Base-by-base conservation (phyloP, 352 stramenopile genomes). In the Halophytophthora polymorphica region DNA sequence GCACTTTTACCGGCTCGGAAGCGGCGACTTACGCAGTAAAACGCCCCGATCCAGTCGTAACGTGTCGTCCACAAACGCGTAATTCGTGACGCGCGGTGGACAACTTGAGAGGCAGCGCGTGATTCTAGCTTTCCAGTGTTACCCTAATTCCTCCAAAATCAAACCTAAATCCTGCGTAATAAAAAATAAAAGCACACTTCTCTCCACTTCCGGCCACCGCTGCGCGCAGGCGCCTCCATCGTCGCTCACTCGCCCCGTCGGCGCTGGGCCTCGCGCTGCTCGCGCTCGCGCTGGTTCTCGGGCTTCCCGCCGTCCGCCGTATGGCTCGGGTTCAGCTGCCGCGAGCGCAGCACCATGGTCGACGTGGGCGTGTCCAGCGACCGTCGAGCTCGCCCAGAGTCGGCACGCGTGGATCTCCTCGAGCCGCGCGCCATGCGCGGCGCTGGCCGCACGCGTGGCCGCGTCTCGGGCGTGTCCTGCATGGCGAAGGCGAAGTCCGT, bases 401-500 rank as follows among this genome's bases (percentile, higher is more conserved):
- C 68, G 39, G 64, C 66, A 14, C 71, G 63, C 7, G 58, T 71
- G 6, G 60, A 77, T 44, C 66, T 47, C 6, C 73, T 58, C 8
- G 71, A 66, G 0, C 70, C 67, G 21, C 77, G 58, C 13, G 73
- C 71, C 64, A 85, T 85, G 13, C 54, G 50, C 6, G 77, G 77
- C 42, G 71, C 73, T 10, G 73, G 62, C 4, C 69, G 73, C 13
- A 86, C 58, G 14, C 63, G 58, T 5, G 66, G 64, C 5, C 65
- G 58, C 25, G 69, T 71, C 53, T 78, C 67, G 11, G 71, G 74
- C 15, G 75, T 79, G 41, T 86, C 70, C 28, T 83, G 70, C 45
- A 81, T 78, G 3, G 72, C 77, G 12, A 69, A 68, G 17, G 69
- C 75, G 40, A 88, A 88, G 49, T 88, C 77, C 22, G 74, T 71